Base-by-base conservation (phyloP, 225 moss, liverwort and hornwort species). In the Pseudisothecium myosuroides region DNA sequence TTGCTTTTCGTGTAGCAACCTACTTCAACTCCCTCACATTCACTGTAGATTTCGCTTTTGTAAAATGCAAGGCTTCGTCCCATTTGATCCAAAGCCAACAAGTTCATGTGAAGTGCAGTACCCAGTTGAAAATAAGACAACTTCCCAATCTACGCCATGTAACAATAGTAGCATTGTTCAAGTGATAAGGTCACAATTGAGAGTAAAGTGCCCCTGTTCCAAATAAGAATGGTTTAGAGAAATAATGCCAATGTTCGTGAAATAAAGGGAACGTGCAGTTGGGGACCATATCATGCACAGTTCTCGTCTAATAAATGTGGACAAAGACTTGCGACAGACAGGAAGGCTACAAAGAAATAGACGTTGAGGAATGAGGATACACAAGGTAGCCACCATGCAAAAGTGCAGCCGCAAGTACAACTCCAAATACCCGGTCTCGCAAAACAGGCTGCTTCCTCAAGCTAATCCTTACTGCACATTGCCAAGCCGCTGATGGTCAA, bases 351-450 rank as follows among this genome's bases (percentile, higher is more conserved):
- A 45, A 92, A 60, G 59, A 16, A 74, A 75, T 28, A 87, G 34
- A 39, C 72, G n/a, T 45, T 41, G 39, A 36, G 64, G 55, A 85
- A 85, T 83, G 88, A 92, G 98, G 98, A 99, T 99, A 99, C 97
- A 97, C 99, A 86, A 99, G 93, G 93, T 97, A 99, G 91, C 96
- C 97, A 91, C 99, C 99, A 90, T 99, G 99, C 54, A 99, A 87
- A 60, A 99, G 96, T 82, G 97, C 99, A 61, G 95, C 96, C 80
- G 88, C 96, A 55, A 99, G 97, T 62, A 97, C 97, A n/a, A 91
- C 93, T 83, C 94, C 96, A 89, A 99, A 99, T 29, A 94, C 89
- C 76, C 97, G 96, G 90, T 99, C 99, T 66, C 99, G 92, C 79
- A 99, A 87, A 71, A 96, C 93, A 67, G 97, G 99, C 73, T 99